Conservation (phyloP, 257 asterid species). For the Solanum bulbocastanum region DNA sequence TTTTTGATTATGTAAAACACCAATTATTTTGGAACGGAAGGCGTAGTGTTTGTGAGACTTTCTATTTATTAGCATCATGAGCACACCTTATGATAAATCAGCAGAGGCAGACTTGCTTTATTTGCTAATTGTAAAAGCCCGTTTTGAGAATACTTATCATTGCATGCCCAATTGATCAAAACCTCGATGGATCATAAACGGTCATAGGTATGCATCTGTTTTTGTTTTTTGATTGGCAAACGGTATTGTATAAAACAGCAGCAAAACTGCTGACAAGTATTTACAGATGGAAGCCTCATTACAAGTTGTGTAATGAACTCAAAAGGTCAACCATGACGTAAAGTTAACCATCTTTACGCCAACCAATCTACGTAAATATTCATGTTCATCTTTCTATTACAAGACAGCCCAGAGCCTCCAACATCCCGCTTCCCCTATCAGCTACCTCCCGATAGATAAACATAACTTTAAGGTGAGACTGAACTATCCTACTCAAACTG, state of each 20-base stretch:
- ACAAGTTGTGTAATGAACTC: neutral
- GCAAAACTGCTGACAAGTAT: neutral
- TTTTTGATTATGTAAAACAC: neutral
- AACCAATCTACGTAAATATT: neutral
- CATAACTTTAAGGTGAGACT: neutral
- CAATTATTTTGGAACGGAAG: neutral
- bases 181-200: neutral
- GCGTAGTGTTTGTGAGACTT: neutral
- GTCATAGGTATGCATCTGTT: neutral
- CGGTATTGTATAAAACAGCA: neutral
- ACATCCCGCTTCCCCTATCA: neutral
- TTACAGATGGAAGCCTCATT: neutral
- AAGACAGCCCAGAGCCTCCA: neutral
- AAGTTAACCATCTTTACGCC: neutral
- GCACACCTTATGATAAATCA: slow-evolving; percentile 70
- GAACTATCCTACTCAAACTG: neutral
- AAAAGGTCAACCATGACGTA: neutral
- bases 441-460: neutral
- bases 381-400: neutral
- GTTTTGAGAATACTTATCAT: slow-evolving; percentile 25
- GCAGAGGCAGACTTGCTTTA: slow-evolving; percentile 73
- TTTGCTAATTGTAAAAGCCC: slow-evolving; percentile 59
- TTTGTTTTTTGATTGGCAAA: neutral
- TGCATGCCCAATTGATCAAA: neutral
- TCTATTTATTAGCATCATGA: slow-evolving; percentile 37